Base-by-base conservation (phyloP, 139 green algal genomes). In the Gonium pectorale region DNA sequence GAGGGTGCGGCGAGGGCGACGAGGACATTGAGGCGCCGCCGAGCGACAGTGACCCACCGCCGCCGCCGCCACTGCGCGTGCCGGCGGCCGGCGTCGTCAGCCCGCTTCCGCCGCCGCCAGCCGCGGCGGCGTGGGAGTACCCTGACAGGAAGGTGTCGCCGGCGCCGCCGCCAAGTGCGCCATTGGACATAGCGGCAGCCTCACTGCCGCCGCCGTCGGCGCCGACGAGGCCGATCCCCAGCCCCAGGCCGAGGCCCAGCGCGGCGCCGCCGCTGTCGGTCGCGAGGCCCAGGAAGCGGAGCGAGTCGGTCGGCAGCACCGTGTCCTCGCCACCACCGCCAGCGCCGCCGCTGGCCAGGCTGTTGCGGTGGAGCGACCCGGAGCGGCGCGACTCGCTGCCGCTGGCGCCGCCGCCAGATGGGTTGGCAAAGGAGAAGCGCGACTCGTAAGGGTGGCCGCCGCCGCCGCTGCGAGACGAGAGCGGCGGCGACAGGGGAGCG, bases 401-500 rank as follows among this genome's bases (percentile, higher is more conserved):
- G n/a, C n/a, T n/a, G n/a, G n/a, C n/a, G n/a, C n/a, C n/a, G n/a
- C n/a, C n/a, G n/a, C n/a, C n/a, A n/a, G n/a, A n/a, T n/a, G 22
- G 3, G 21, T 60, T 82, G 0, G 75, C 75, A 15, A 82, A 82
- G 29, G 75, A n/a, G n/a, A 82, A 82, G n/a, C 75, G 75, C 0
- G 75, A 82, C 59, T 82, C 75, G 6, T 35, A 27, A 6, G 75
- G 75, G n/a, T 72, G 75, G 22, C 26, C 52, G 73, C 49, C 33
- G 51, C 38, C 29, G 54, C 15, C 37, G 54, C 51, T 67, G 72
- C 17, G 24, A 21, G 73, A 2, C 5, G 56, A 64, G 56, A 43
- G 27, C 3, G 67, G 67, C 37, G 67, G 41, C 9, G 41, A 38
- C 27, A 43, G n/a, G 67, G 24, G 56, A 8, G 26, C 56, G 19